Percentiles rank a stretch among this genome's conserved stretches.
phyloP scores from a whole-genome alignment of 2,329 filamentous ascomycete genomes.

The Scedosporium boydii region DNA sequence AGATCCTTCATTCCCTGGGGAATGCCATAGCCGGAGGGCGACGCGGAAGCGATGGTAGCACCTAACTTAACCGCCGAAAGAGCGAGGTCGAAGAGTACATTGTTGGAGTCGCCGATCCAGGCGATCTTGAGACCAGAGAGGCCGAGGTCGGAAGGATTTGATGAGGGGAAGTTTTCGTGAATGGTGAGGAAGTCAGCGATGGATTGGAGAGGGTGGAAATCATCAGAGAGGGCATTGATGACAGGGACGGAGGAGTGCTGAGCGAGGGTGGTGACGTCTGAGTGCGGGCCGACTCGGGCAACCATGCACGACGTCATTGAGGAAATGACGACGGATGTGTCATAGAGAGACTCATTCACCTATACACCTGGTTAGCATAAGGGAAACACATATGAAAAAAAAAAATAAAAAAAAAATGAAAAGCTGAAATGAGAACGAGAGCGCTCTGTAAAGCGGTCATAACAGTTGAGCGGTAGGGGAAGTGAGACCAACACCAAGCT shows the following conservation, averaged over 20 bases:
- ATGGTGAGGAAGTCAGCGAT: constrained; percentile 93
- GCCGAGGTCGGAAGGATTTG: constrained; percentile 42
- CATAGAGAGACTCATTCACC: constrained; percentile 91
- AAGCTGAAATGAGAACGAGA: neutral
- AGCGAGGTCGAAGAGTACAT: constrained; percentile 88
- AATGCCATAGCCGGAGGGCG: constrained; percentile 76
- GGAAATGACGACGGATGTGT: constrained; percentile 88
- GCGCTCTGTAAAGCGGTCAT: neutral
- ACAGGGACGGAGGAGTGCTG: constrained; percentile 68
- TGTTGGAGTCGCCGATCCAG: constrained; percentile 96
- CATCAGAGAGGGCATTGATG: constrained; percentile 80
- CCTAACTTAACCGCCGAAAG: constrained; percentile 83
- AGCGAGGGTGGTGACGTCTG: constrained; percentile 63
- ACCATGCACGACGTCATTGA: constrained; percentile 83
- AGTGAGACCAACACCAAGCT: constrained; percentile 61
- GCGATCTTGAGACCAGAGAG: constrained; percentile 81
- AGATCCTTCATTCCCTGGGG: constrained; percentile 63
- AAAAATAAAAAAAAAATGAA: neutral
- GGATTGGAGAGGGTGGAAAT: constrained; percentile 88
- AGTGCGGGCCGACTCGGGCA: constrained; percentile 66
- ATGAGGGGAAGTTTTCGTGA: constrained; percentile 60
- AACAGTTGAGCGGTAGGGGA: neutral
- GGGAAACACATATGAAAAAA: neutral
- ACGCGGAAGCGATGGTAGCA: constrained; percentile 77
- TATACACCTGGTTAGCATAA: constrained; percentile 19